Base-by-base conservation (phyloP, 306 rosid species). In the Trifolium subterraneum region DNA sequence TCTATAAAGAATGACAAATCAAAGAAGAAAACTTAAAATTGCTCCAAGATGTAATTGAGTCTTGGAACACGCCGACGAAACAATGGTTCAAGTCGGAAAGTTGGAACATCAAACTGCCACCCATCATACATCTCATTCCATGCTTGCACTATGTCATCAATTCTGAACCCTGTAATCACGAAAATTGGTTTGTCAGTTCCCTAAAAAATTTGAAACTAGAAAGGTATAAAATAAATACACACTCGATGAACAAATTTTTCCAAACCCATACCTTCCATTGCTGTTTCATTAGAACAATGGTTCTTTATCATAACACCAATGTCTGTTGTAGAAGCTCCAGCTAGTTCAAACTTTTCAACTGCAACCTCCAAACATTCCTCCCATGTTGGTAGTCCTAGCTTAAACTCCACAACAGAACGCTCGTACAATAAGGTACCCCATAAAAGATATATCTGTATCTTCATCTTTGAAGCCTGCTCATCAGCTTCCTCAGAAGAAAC, bases 41-140 rank as follows among this genome's bases (percentile, higher is more conserved):
- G 90, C 85, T 94, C 98, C 85, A 94, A 77, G 67, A 85, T 76
- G 72, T 87, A 69, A 74, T 94, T 97, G 71, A 91, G 90, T 74
- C 86, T 94, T 4, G 98, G 97, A 77, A 85, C 90, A 29, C 91
- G 92, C 56, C 97, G 89, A 41, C 93, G 96, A 67, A 94, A 90
- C 91, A 94, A 73, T 19, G 98, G 96, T 71, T 94, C 98, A 9
- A 94, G 96, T 78, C 97, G 85, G 77, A 94, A 91, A 56, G 98
- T 88, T 77, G 98, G 98, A 64, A 78, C 89, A 15, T 92, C 94
- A 84, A 90, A 91, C 76, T 91, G 96, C 98, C 98, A 94, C 75
- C 98, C 90, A 85, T 94, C 98, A 69, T 94, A 94, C 95, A 94
- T 94, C 86, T 94, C 97, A 73, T 91, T 88, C 98, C 96, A 91